Percentiles rank a stretch among this genome's conserved stretches.
These are phyloP conservation scores for Zymoseptoria brevis DNA, from an alignment of 2,329 filamentous ascomycete species.

Conservation along the genomic window DNA sequence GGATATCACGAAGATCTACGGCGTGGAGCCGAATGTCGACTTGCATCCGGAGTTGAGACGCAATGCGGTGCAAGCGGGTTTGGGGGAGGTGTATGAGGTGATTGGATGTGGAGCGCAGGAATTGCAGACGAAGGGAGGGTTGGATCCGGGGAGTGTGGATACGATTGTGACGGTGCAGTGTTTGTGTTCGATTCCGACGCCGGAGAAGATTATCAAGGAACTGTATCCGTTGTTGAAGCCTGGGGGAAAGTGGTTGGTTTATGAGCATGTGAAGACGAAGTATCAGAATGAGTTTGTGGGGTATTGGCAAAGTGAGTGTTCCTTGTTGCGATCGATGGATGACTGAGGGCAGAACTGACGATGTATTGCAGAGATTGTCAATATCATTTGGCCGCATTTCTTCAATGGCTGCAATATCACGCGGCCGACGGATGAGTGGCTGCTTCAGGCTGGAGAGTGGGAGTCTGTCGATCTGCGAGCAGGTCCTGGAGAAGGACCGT, in stretches of 20 bases:
- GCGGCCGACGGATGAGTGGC: slow-evolving; percentile 31
- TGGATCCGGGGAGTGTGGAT: slow-evolving; percentile 48
- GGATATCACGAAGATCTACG: slow-evolving; percentile 44
- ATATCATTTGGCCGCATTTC: slow-evolving; percentile 30
- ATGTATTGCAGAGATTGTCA: slow-evolving; percentile 20
- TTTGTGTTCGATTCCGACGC: slow-evolving; percentile 57
- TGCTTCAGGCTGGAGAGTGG: slow-evolving; percentile 29
- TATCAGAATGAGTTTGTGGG: slow-evolving; percentile 26
- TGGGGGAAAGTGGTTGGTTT: slow-evolving; percentile 56
- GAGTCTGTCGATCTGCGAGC: slow-evolving; percentile 26
- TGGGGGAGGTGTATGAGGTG: slow-evolving; percentile 53
- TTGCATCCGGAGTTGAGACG: slow-evolving; percentile 44
- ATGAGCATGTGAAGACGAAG: slow-evolving; percentile 49
- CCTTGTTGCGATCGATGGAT: neutral
- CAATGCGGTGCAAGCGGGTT: slow-evolving; percentile 44
- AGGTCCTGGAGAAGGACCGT: slow-evolving; percentile 26
- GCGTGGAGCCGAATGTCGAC: slow-evolving; percentile 55
- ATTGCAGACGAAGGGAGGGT: slow-evolving; percentile 36
- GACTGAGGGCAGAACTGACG: neutral
- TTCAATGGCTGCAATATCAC: slow-evolving; percentile 30
- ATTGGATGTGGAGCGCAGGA: slow-evolving; percentile 57
- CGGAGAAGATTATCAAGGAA: slow-evolving; percentile 46
- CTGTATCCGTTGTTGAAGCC: slow-evolving; percentile 53
- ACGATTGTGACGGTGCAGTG: slow-evolving; percentile 54
- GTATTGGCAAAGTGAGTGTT: slow-evolving; percentile 29